Evolutionary conservation across 179 eudicot species (phyloP).

Genomic region (Drosera spatulata): DNA sequence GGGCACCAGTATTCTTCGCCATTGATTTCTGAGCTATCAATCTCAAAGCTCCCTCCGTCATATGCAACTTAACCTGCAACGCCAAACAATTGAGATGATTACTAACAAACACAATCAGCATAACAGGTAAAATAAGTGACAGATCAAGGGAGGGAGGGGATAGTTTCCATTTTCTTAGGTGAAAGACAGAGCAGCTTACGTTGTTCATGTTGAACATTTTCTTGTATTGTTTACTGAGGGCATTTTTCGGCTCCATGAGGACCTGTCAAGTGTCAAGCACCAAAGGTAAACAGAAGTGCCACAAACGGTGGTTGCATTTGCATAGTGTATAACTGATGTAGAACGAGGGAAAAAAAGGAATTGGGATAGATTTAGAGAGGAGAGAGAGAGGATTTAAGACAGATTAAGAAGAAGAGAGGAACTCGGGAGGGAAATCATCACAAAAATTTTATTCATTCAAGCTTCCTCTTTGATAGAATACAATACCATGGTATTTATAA

Average conservation of each 20-base stretch:
- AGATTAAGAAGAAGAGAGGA: no score
- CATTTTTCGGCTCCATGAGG: slow-evolving; percentile 55
- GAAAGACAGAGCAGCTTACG: slow-evolving; percentile 14
- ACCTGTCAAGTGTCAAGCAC: slow-evolving; percentile 20
- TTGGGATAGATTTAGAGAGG: no score
- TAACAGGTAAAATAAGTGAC: no score
- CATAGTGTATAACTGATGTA: no score
- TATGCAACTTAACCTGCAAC: slow-evolving; percentile 65
- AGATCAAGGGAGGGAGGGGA: background rate
- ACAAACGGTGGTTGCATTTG: no score
- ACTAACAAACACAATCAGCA: background rate
- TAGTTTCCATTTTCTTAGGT: background rate
- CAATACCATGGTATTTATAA: no score
- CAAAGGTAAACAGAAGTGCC: no score
- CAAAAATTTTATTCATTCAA: no score
- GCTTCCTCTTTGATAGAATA: no score
- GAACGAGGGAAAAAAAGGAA: no score
- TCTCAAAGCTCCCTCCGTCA: slow-evolving; percentile 58
- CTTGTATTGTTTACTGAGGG: slow-evolving; percentile 60
- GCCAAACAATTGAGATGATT: background rate
- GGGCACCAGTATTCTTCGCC: slow-evolving; percentile 77
- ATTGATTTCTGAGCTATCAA: slow-evolving; percentile 66
- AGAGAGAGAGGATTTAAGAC: no score
- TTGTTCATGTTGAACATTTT: slow-evolving; percentile 57
- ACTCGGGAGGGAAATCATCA: no score